A percentile compares a stretch with the other conserved stretches of the same genome.
Evolutionary conservation across 208 protist species (phyloP).

Genomic region (Perkinsela sp.): DNA sequence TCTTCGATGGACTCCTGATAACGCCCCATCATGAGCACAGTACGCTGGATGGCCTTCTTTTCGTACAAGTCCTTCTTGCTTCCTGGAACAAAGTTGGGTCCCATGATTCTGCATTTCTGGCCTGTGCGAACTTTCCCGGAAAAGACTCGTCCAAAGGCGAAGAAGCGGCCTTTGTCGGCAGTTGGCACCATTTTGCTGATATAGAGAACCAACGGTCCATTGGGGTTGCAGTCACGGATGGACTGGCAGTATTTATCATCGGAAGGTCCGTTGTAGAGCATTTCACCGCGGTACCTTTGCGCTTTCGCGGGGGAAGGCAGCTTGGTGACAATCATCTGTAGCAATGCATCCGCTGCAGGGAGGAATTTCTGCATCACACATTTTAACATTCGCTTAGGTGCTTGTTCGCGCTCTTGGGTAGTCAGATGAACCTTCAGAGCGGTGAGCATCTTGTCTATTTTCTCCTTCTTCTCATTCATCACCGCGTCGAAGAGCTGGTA

Average conservation of each 20-base stretch:
- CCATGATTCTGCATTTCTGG: constrained; percentile 90
- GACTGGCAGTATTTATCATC: constrained; percentile 61
- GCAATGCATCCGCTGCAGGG: constrained; percentile 80
- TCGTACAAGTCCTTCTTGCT: constrained; percentile 76
- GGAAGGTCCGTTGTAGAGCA: constrained; percentile 82
- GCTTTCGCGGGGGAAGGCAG: constrained; percentile 86
- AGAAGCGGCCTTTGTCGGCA: constrained; percentile 68
- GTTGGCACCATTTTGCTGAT: constrained; percentile 98
- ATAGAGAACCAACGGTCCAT: constrained; percentile 90
- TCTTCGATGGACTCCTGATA: constrained; percentile 80
- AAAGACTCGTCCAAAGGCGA: constrained; percentile 36
- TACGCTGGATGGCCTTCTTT: constrained; percentile 26
- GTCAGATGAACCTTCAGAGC: constrained; percentile 67
- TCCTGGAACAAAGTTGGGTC: constrained; percentile 85
- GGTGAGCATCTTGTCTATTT: constrained; percentile 71
- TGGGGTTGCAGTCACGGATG: constrained; percentile 69
- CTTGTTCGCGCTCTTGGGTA: constrained; percentile 57
- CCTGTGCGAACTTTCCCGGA: constrained; percentile 82
- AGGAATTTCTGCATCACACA: constrained; percentile 88
- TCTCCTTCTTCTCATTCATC: constrained; percentile 77
- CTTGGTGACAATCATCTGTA: constrained; percentile 93
- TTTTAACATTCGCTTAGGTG: constrained; percentile 83
- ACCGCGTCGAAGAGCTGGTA: constrained; percentile 74
- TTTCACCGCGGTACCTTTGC: constrained; percentile 79
- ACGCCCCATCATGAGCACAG: constrained; percentile 59